Evolutionary conservation across 2,329 filamentous ascomycete genomes (phyloP).

Genomic region (Diaporthe aspalathi): DNA sequence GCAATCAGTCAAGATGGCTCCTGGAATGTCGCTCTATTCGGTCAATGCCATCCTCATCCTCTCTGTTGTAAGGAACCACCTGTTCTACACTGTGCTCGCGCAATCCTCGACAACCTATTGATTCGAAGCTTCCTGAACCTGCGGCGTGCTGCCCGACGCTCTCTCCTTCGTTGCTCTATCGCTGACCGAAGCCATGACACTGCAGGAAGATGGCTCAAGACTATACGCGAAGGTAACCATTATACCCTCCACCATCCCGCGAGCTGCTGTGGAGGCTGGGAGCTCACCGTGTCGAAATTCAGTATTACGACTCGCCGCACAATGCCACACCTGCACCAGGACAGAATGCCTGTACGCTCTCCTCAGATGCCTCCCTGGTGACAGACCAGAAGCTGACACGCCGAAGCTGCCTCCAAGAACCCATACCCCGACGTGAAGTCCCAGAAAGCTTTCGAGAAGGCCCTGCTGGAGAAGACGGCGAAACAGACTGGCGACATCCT

Average conservation of each 20-base stretch:
- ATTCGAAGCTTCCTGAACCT: not conserved
- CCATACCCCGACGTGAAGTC: slow-evolving; percentile 91
- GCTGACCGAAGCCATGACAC: not conserved
- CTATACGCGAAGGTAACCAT: slow-evolving; percentile 49
- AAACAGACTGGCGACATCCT: slow-evolving; percentile 98
- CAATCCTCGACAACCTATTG: slow-evolving; percentile 1
- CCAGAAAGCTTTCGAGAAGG: slow-evolving; percentile 97
- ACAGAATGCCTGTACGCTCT: slow-evolving; percentile 43
- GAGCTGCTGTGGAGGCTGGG: not conserved
- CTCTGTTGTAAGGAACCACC: slow-evolving; percentile 36
- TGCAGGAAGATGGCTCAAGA: slow-evolving; percentile 39
- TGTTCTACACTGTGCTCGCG: not conserved
- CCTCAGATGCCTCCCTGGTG: slow-evolving; percentile 36
- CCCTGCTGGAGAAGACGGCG: slow-evolving; percentile 91
- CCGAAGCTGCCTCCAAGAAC: slow-evolving; percentile 60
- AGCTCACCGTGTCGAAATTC: slow-evolving; percentile 34
- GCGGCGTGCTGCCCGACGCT: not conserved
- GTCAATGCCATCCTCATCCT: slow-evolving; percentile 73
- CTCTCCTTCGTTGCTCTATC: too few species aligned
- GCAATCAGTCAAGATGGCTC: slow-evolving; percentile 67
- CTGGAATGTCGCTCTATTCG: slow-evolving; percentile 80
- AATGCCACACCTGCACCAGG: slow-evolving; percentile 48
- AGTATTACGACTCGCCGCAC: slow-evolving; percentile 79
- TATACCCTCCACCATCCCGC: slow-evolving; percentile 59
- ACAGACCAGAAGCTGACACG: slow-evolving; percentile 22